Conservation (phyloP, 192 early-diverging fungal species). For the Gamsiella multidivaricata region DNA sequence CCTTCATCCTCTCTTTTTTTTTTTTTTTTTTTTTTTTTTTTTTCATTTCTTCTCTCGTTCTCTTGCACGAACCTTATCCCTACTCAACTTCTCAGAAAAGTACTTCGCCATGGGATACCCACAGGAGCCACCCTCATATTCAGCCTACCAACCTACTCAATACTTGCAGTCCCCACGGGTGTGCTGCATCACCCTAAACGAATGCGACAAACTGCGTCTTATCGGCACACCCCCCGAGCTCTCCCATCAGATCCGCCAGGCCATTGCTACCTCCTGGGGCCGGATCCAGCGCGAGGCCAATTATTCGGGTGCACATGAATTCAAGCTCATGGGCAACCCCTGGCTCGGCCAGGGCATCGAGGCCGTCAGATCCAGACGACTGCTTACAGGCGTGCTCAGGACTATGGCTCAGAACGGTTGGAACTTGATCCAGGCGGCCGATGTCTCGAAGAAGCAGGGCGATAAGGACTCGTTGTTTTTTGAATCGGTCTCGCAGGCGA, state of each 20-base stretch:
- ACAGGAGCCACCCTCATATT: background rate
- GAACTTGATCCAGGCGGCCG: constrained; percentile 37
- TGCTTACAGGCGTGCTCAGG: constrained; percentile 11
- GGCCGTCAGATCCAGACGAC: constrained; percentile 12
- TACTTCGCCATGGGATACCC: too few species aligned
- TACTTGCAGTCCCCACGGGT: background rate
- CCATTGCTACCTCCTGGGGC: constrained; percentile 23
- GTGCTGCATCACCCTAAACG: constrained; percentile 29
- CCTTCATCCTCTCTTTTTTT: too few species aligned
- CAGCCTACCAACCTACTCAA: background rate
- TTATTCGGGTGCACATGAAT: constrained; percentile 16
- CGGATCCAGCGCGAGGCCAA: constrained; percentile 15
- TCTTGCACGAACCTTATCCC: too few species aligned
- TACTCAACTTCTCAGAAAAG: too few species aligned
- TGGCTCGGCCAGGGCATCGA: constrained; percentile 26
- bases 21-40: too few species aligned
- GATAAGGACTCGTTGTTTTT: constrained; percentile 38
- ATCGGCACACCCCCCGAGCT: constrained; percentile 19
- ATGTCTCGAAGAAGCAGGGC: constrained; percentile 20
- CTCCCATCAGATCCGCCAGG: background rate
- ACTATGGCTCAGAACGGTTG: constrained; percentile 30
- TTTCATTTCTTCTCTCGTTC: too few species aligned
- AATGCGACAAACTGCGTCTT: constrained; percentile 35
- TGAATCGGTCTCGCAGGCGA: background rate
- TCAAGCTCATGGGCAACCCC: constrained; percentile 34